Percentiles rank a stretch among this genome's conserved stretches.
Evolutionary conservation across 2,329 filamentous ascomycete species (phyloP).

Genomic region (Monosporascus sp.): DNA sequence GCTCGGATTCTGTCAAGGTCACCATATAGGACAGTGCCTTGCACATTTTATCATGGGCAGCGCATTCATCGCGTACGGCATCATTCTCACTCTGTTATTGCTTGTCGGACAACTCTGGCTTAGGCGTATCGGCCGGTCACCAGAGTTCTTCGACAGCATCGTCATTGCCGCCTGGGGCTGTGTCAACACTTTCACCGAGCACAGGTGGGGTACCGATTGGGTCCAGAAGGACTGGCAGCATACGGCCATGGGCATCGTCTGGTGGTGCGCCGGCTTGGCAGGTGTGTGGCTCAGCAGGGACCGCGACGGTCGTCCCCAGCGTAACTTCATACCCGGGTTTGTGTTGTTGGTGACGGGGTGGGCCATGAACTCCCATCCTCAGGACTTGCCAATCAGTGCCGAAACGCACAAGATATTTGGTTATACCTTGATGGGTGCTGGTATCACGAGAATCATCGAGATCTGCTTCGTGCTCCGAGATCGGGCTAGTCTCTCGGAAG

Average conservation of each 20-base stretch:
- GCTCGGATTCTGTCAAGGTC: slow-evolving; percentile 85
- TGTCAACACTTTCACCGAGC: slow-evolving; percentile 97
- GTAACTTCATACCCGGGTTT: slow-evolving; percentile 88
- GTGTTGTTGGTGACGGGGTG: slow-evolving; percentile 91
- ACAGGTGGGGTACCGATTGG: slow-evolving; percentile 87
- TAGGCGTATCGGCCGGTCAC: slow-evolving; percentile 73
- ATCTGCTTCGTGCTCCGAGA: slow-evolving; percentile 84
- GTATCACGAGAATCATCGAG: slow-evolving; percentile 79
- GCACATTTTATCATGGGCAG: slow-evolving; percentile 99
- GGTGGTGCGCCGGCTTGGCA: slow-evolving; percentile 90
- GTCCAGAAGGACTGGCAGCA: slow-evolving; percentile 93
- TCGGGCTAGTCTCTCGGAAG: slow-evolving; percentile 55
- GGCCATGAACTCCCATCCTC: slow-evolving; percentile 90
- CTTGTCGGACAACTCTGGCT: slow-evolving; percentile 88
- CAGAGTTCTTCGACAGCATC: slow-evolving; percentile 93
- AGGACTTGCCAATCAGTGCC: slow-evolving; percentile 75
- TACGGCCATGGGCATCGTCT: slow-evolving; percentile 98
- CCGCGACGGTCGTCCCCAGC: slow-evolving; percentile 76
- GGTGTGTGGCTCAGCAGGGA: slow-evolving; percentile 89
- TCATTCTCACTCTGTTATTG: slow-evolving; percentile 78
- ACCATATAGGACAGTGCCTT: slow-evolving; percentile 86
- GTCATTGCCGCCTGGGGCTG: slow-evolving; percentile 94
- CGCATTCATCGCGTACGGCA: slow-evolving; percentile 91
- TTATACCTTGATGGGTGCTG: slow-evolving; percentile 90
- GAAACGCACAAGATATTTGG: slow-evolving; percentile 88